phyloP scores from a whole-genome alignment of 2,329 filamentous ascomycete species.

The Fonsecaea pedrosoi region DNA sequence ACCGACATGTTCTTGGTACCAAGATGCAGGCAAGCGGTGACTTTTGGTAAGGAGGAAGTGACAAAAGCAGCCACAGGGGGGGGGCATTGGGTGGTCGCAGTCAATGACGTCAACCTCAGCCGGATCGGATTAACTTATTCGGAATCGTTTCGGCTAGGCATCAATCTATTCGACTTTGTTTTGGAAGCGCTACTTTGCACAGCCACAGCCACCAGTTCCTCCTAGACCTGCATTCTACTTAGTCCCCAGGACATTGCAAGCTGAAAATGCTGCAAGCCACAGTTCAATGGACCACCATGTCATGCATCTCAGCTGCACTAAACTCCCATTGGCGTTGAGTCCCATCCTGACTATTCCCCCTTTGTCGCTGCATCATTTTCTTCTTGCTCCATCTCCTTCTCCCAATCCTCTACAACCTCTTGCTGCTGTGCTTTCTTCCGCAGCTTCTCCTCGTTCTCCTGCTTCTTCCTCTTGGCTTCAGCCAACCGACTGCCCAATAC shows the following conservation, averaged over 20 bases:
- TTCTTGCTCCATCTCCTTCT: constrained; percentile 54
- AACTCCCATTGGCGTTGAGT: background rate
- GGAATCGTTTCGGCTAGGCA: background rate
- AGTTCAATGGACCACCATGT: background rate
- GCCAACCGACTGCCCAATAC: constrained; percentile 43
- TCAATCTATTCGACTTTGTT: background rate
- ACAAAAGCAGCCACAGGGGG: background rate
- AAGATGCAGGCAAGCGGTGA: background rate
- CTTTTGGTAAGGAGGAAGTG: background rate
- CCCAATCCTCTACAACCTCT: constrained; percentile 54
- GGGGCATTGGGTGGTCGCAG: background rate
- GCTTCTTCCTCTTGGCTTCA: constrained; percentile 46
- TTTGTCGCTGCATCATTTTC: constrained; percentile 40
- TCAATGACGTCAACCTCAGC: constrained; percentile 16
- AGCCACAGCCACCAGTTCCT: background rate
- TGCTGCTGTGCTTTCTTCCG: constrained; percentile 34
- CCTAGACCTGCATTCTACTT: background rate
- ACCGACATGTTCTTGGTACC: background rate
- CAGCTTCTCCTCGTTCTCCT: constrained; percentile 49
- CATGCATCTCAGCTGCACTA: background rate
- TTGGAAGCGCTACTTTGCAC: background rate
- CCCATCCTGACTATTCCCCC: constrained; percentile 13
- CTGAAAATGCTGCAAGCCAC: constrained; percentile 16
- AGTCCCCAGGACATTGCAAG: background rate
- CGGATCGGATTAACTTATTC: constrained; percentile 13